Percentiles rank a stretch among this genome's conserved stretches.
Evolutionary conservation across 1,284 basidiomycete species (phyloP).

Genomic region (Ganoderma boninense): DNA sequence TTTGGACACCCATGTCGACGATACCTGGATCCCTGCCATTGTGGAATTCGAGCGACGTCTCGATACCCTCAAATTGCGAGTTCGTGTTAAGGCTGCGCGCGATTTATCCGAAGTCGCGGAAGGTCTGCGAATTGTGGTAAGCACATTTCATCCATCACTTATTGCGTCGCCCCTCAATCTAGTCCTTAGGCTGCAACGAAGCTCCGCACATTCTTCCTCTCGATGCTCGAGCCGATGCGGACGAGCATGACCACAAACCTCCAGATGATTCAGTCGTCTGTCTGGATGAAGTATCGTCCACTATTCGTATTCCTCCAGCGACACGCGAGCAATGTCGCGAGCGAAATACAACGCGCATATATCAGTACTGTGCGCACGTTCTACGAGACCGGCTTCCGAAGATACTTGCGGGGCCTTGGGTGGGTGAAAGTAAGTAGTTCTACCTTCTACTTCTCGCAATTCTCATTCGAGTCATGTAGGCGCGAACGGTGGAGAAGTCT

Average conservation of each 20-base stretch:
- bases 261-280: conserved; percentile 90
- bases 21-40: conserved; percentile 86
- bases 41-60: conserved; percentile 83
- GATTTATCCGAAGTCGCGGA: conserved; percentile 87
- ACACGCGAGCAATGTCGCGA: conserved; percentile 84
- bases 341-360: conserved; percentile 92
- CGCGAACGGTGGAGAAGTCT: conserved; percentile 69
- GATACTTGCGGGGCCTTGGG: conserved; percentile 87
- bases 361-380: conserved; percentile 86
- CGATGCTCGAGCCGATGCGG: conserved; percentile 84
- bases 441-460: conserved; percentile 5
- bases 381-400: conserved; percentile 94
- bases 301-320: conserved; percentile 89
- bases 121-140: conserved; percentile 85
- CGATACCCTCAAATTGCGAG: conserved; percentile 71
- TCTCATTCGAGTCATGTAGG: conserved; percentile 45
- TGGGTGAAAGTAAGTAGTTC: conserved; percentile 68
- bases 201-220: conserved; percentile 87
- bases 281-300: conserved; percentile 86
- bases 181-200: conserved; percentile 81
- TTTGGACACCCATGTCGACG: conserved; percentile 84
- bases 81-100: conserved; percentile 85
- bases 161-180: background rate
- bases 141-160: conserved; percentile 33
- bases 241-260: conserved; percentile 91